Percentiles rank a stretch among this genome's conserved stretches.
Evolutionary conservation across 306 rosid genomes (phyloP).

Genomic region (Vicia sativa): DNA sequence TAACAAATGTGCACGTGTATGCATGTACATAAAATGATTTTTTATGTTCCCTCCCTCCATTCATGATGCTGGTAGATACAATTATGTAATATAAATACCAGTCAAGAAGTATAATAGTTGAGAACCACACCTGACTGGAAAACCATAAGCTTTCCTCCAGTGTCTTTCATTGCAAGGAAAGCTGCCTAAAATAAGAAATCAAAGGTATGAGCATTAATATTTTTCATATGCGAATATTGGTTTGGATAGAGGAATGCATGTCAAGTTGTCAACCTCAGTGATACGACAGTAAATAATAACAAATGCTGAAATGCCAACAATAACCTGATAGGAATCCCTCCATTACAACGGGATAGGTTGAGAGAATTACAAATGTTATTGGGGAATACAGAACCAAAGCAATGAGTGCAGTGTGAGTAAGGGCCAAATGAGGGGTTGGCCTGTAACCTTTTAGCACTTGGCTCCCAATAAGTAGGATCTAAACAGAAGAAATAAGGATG

Average conservation of each 20-base stretch:
- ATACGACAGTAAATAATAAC: conserved; percentile 15
- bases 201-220: conserved; percentile 10
- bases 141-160: conserved; percentile 90
- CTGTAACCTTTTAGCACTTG: conserved; percentile 3
- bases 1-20: conserved; percentile 24
- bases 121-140: conserved; percentile 92
- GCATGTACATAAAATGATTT: background rate
- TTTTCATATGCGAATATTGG: conserved; percentile 10
- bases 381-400: conserved; percentile 5
- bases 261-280: conserved; percentile 25
- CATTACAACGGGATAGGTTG: conserved; percentile 2
- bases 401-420: conserved; percentile 3
- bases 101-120: conserved; percentile 12
- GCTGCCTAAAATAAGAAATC: conserved; percentile 67
- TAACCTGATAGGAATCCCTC: conserved; percentile 14
- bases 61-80: conserved; percentile 25
- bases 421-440: conserved; percentile 4
- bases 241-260: background rate
- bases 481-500: background rate
- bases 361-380: conserved; percentile 10
- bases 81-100: conserved; percentile 5
- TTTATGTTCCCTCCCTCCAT: background rate
- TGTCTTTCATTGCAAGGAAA: conserved; percentile 90
- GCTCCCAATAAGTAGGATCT: background rate
- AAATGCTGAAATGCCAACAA: conserved; percentile 12